Base-by-base conservation (phyloP, 768 basidiomycete genomes). In the Leccinum truebloodii region DNA sequence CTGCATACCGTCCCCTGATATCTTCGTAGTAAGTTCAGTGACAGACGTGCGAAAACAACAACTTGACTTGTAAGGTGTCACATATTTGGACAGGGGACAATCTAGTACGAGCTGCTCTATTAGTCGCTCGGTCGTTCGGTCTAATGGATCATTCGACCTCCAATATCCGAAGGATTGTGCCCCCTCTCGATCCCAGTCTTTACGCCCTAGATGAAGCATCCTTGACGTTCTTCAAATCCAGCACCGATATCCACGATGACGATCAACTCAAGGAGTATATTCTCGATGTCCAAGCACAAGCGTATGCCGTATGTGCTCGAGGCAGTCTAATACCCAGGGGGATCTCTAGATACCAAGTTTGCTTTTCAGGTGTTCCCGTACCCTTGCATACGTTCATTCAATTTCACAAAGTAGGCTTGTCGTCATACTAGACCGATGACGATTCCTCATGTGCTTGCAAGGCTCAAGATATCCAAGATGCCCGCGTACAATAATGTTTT, bases 261-360 rank as follows among this genome's bases (percentile, higher is more conserved):
- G 65, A 71, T 1, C 62, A 64, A 48, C 66, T 78, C 57, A 75
- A 67, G 60, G 49, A 60, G 14, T 76, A 78, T 55, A 69, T 78
- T 35, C 34, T 78, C 13, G 57, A 59, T 26, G 67, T 78, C n/a
- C 77, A 76, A 60, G 61, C 54, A 32, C 68, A 70, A 58, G 76
- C 75, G 1, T 76, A 72, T 57, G 64, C 68, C 26, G 77, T 76
- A 37, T 28, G 70, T 60, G 9, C 32, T 53, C 20, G 28, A 41
- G 16, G 9, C 48, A 30, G 9, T 41, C 35, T 18, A n/a, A 30
- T 54, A 14, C 9, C 12, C n/a, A 20, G 4, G 20, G 6, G 13
- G 24, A 6, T 20, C 16, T 24, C 26, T 20, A 34, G 8, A 35
- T 41, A 16, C 28, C 22, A 13, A 58, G 14, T 16, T 30, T 28